These are phyloP conservation scores for Xylaria venustula DNA, from an alignment of 495 filamentous ascomycete species.

Conservation along the genomic window DNA sequence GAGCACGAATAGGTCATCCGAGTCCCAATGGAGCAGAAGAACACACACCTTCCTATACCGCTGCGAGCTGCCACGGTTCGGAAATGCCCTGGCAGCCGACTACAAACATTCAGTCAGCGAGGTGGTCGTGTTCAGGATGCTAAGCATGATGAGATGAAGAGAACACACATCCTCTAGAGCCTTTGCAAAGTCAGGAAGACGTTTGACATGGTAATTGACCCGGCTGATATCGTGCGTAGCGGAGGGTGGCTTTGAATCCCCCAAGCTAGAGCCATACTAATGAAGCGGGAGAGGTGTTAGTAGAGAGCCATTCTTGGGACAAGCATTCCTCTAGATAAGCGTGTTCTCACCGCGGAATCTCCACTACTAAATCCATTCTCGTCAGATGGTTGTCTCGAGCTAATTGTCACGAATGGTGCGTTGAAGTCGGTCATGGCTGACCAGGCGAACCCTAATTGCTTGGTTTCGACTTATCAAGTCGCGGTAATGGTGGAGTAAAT, in stretches of 20 bases:
- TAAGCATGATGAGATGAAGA: neutral
- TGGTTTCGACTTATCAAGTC: neutral
- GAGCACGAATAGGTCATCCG: slow-evolving; percentile 53
- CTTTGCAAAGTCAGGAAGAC: slow-evolving; percentile 48
- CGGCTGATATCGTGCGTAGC: slow-evolving; percentile 53
- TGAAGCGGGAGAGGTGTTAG: slow-evolving; percentile 20
- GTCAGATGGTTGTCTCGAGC: slow-evolving; percentile 41
- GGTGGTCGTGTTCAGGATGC: neutral
- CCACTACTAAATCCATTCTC: slow-evolving; percentile 42
- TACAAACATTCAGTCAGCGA: slow-evolving; percentile 16
- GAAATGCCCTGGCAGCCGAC: slow-evolving; percentile 52
- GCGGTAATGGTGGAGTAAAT: neutral
- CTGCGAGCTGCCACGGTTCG: slow-evolving; percentile 41
- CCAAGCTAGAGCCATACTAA: slow-evolving; percentile 45
- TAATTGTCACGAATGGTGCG: slow-evolving; percentile 43
- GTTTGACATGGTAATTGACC: slow-evolving; percentile 52
- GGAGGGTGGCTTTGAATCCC: slow-evolving; percentile 35
- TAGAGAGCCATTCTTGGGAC: too few species aligned
- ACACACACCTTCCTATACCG: slow-evolving; percentile 52
- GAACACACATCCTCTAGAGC: slow-evolving; percentile 46
- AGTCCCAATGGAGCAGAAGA: slow-evolving; percentile 55
- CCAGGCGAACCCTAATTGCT: neutral
- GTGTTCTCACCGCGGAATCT: slow-evolving; percentile 49
- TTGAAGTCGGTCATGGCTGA: slow-evolving; percentile 30
- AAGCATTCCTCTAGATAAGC: too few species aligned